Evolutionary conservation across 805 yeast genomes (phyloP), one percentile per base, ranked within the genome.

Genomic region (Lachancea thermotolerans): DNA sequence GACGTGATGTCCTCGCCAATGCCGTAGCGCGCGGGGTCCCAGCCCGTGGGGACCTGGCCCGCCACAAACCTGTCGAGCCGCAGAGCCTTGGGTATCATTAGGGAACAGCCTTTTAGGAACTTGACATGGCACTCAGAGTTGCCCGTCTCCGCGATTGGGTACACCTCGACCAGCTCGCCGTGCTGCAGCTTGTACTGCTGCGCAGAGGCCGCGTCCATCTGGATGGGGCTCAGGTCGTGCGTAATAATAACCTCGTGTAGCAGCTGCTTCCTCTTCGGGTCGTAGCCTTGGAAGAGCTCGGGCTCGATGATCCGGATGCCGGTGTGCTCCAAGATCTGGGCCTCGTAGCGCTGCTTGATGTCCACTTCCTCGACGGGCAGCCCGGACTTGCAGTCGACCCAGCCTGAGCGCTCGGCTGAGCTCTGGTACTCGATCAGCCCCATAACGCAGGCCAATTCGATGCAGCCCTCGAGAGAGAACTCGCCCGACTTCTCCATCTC

Each of bases 361-460:
- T 84, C 89, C 58, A 74, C 75, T 65, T 85, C 95, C 45, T 82
- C 90, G 39, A 87, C 87, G 21, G 89, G 88, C 54, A 74, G 75
- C 47, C 72, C 75, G 44, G 93, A 76, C 74, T 85, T 82, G 51
- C 87, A 77, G 60, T 87, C 95, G 50, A 84, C 79, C 95, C 95
- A 87, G 53, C 91, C 91, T 44, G 85, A 69, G 50, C 79, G 78
- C 70, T 80, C 82, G 10, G 31, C 7, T 2, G 25, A 31, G 7
- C 36, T 17, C 21, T 52, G 52, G 69, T 86, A 86, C 68, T 81
- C 82, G 69, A 87, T 83, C 60, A 81, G 75, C 50, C 95, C 95
- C 95, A 87, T 87, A 54, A 87, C 83, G 91, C 95, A 85, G 38
- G 95, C 95, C 90, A 87, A 83, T 68, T 87, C 95, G 59, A 87